Conservation (phyloP, 1,139 yeast species). For the Schizosaccharomyces versatilis region DNA sequence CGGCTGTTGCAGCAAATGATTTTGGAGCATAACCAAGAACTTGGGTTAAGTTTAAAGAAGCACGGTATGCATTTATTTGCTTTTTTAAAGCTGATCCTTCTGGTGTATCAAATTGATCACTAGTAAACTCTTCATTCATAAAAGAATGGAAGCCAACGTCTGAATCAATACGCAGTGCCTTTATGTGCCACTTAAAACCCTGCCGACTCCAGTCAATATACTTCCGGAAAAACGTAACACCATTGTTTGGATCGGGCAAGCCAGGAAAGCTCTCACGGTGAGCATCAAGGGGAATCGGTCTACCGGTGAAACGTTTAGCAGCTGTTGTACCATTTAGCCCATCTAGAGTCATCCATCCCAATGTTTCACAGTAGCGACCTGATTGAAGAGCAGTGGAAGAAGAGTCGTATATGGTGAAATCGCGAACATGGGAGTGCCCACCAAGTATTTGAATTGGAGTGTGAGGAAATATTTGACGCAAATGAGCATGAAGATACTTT, state of each 20-base stretch:
- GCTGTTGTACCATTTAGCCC: constrained; percentile 12
- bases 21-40: neutral
- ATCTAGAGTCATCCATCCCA: constrained; percentile 51
- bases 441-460: constrained; percentile 69
- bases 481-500: constrained; percentile 23
- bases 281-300: neutral
- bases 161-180: neutral
- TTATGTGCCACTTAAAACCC: neutral
- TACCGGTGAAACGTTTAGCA: neutral
- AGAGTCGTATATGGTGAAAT: constrained; percentile 47
- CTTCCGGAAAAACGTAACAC: constrained; percentile 4
- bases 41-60: neutral
- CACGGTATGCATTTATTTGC: neutral
- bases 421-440: constrained; percentile 86
- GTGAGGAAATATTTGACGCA: constrained; percentile 39
- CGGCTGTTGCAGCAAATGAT: neutral
- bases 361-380: constrained; percentile 80
- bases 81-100: neutral
- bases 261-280: too few species aligned
- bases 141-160: too few species aligned
- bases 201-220: constrained; percentile 3
- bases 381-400: constrained; percentile 61
- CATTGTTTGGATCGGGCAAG: too few species aligned
- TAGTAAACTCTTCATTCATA: too few species aligned
- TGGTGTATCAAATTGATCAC: neutral